These are phyloP conservation scores for Trichoderma guizhouense DNA, from an alignment of 2,329 filamentous ascomycete genomes.

Conservation along the genomic window DNA sequence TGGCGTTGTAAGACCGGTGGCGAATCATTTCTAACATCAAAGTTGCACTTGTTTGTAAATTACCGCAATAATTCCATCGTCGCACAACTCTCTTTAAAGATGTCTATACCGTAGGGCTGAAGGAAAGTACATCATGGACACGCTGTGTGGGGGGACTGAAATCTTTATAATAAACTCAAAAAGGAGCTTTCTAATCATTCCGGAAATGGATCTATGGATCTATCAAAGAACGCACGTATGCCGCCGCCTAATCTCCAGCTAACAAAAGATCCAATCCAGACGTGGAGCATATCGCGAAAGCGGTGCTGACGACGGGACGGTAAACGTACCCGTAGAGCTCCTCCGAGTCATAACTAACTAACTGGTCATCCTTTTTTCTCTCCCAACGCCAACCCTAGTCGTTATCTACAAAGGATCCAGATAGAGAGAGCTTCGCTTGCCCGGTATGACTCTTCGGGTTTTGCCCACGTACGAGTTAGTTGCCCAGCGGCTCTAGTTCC, in stretches of 20 bases:
- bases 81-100: background rate
- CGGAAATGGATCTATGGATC: background rate
- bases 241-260: background rate
- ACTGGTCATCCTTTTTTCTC: background rate
- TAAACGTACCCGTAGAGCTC: background rate
- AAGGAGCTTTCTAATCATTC: background rate
- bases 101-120: background rate
- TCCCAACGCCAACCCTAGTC: background rate
- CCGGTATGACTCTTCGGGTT: background rate
- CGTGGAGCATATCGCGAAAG: background rate
- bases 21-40: background rate
- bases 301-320: slow-evolving; percentile 10
- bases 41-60: background rate
- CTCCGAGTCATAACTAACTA: background rate
- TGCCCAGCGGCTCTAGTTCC: background rate
- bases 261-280: slow-evolving; percentile 1
- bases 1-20: slow-evolving; percentile 14
- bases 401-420: background rate
- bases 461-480: background rate
- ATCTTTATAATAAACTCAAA: background rate
- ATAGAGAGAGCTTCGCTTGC: background rate
- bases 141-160: background rate
- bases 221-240: background rate
- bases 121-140: background rate
- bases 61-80: background rate